Conservation (phyloP, 345 rosid species). For the Eucalyptus tenuipes region DNA sequence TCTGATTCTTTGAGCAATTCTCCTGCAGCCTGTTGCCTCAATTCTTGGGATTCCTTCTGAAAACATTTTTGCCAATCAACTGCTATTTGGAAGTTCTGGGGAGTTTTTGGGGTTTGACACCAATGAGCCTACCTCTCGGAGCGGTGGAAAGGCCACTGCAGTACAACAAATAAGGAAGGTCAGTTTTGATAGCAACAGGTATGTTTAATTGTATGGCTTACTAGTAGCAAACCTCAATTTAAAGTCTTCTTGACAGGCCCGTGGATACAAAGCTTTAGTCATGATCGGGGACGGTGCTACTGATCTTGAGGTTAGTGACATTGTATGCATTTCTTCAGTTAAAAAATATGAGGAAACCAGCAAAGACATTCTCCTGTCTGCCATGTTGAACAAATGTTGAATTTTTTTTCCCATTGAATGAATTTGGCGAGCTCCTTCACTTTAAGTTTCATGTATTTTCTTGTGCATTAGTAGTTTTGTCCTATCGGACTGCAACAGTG, state of each 20-base stretch:
- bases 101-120: conserved; percentile 76
- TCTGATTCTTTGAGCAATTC: background rate
- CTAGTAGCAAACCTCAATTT: background rate
- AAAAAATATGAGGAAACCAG: background rate
- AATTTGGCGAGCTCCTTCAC: background rate
- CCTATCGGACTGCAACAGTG: background rate
- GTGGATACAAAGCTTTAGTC: conserved; percentile 56
- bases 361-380: background rate
- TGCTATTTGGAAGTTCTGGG: conserved; percentile 60
- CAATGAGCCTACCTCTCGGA: conserved; percentile 87
- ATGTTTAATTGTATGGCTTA: background rate
- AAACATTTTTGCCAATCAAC: conserved; percentile 81
- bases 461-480: background rate
- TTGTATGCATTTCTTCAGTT: background rate
- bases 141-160: conserved; percentile 93
- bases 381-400: background rate
- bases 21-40: conserved; percentile 76
- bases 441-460: background rate
- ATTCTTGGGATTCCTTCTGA: conserved; percentile 71
- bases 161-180: conserved; percentile 85
- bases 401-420: background rate
- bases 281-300: conserved; percentile 99
- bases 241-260: conserved; percentile 26
- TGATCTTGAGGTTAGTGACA: conserved; percentile 70
- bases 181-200: background rate